phyloP scores from a whole-genome alignment of 2,329 filamentous ascomycete species.

The Colletotrichum sp. region DNA sequence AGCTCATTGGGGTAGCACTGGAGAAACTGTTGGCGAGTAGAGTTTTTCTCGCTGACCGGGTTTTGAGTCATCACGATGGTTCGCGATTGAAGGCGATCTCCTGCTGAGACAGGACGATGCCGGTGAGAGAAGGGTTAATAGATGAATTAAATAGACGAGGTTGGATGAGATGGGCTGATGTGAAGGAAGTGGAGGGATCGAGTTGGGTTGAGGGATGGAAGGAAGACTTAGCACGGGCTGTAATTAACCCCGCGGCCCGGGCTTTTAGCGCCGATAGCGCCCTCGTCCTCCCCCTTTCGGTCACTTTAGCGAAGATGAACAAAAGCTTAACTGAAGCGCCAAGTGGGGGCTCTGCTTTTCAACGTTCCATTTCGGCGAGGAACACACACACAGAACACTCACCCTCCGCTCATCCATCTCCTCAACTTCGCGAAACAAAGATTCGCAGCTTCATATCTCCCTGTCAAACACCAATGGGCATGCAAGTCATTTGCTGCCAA shows the following conservation, averaged over 20 bases:
- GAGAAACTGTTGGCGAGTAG: neutral
- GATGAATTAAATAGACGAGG: neutral
- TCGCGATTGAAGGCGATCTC: neutral
- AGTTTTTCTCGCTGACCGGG: neutral
- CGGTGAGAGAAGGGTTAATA: neutral
- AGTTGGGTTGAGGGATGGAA: neutral
- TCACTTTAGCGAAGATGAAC: neutral
- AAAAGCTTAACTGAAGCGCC: neutral
- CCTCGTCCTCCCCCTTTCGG: neutral
- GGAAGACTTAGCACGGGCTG: neutral
- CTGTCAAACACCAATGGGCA: neutral
- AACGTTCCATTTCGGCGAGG: neutral
- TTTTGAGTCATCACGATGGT: neutral
- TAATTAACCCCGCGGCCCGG: neutral
- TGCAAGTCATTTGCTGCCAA: neutral
- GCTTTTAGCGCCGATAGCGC: neutral
- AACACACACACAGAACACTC: neutral
- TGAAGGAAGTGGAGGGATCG: neutral
- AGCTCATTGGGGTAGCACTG: neutral
- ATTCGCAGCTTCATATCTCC: neutral
- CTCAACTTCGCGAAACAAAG: neutral
- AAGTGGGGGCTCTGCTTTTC: neutral
- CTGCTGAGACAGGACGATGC: neutral
- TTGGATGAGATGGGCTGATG: neutral
- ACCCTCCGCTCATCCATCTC: neutral